Evolutionary conservation across 139 green algal genomes (phyloP).

Genomic region (Mesotaenium endlicherianum): DNA sequence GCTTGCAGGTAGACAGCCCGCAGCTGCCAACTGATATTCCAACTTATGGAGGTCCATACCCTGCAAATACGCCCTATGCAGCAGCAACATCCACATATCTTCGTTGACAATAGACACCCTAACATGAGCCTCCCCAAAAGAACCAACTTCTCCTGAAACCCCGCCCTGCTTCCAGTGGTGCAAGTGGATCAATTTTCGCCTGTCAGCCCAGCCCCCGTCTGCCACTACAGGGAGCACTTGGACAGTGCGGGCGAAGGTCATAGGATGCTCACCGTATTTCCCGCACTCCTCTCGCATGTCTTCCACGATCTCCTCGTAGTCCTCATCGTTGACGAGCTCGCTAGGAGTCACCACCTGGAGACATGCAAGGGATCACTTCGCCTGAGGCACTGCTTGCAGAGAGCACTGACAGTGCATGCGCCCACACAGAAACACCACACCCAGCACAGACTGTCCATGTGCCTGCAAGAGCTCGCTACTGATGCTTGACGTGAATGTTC

Average conservation of each 20-base stretch:
- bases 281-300: conserved; percentile 75
- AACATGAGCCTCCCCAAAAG: no score
- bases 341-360: conserved; percentile 65
- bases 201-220: no score
- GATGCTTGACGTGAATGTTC: not conserved
- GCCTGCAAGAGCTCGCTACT: not conserved
- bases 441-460: not conserved
- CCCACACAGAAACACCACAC: not conserved
- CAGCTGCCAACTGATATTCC: no score
- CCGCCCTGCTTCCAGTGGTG: no score
- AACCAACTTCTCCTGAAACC: not conserved
- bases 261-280: conserved; percentile 59
- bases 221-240: no score
- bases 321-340: conserved; percentile 82
- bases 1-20: no score
- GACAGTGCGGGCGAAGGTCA: not conserved
- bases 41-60: no score
- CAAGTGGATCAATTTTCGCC: no score
- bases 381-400: not conserved
- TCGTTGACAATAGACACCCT: no score
- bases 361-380: not conserved
- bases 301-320: conserved; percentile 91
- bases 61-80: no score
- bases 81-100: no score
- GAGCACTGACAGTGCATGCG: not conserved